phyloP scores from a whole-genome alignment of 305 asterid species.

The Lippia alba region DNA sequence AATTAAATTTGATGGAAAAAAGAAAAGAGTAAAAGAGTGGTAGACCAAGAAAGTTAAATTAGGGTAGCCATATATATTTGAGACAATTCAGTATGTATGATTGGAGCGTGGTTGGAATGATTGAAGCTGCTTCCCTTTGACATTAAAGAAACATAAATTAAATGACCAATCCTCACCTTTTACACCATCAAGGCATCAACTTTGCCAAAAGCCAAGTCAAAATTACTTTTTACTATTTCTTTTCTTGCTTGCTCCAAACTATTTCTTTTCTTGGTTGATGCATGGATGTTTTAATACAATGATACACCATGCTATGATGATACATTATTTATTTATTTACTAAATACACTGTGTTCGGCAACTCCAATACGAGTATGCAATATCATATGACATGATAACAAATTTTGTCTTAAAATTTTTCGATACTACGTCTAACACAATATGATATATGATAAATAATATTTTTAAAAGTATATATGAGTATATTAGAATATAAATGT shows the following conservation, averaged over 20 bases:
- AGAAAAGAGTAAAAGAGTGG: neutral
- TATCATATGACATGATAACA: too few species aligned
- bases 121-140: slow-evolving; percentile 41
- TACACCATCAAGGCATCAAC: slow-evolving; percentile 50
- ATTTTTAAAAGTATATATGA: too few species aligned
- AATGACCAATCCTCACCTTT: slow-evolving; percentile 53
- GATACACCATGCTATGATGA: too few species aligned
- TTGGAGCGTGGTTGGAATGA: slow-evolving; percentile 73
- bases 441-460: too few species aligned
- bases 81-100: slow-evolving; percentile 41
- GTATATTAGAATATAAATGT: too few species aligned
- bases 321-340: too few species aligned
- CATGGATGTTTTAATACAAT: neutral
- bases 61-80: neutral
- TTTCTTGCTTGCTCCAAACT: too few species aligned
- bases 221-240: slow-evolving; percentile 29
- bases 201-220: slow-evolving; percentile 51
- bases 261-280: too few species aligned
- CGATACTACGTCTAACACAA: too few species aligned
- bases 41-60: slow-evolving; percentile 2
- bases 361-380: too few species aligned
- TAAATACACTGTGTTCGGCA: too few species aligned
- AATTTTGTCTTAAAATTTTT: too few species aligned
- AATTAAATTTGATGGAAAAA: neutral
- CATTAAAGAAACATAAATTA: slow-evolving; percentile 26